Evolutionary conservation across 2,329 filamentous ascomycete species (phyloP).

Genomic region (Calonectria crousiana): DNA sequence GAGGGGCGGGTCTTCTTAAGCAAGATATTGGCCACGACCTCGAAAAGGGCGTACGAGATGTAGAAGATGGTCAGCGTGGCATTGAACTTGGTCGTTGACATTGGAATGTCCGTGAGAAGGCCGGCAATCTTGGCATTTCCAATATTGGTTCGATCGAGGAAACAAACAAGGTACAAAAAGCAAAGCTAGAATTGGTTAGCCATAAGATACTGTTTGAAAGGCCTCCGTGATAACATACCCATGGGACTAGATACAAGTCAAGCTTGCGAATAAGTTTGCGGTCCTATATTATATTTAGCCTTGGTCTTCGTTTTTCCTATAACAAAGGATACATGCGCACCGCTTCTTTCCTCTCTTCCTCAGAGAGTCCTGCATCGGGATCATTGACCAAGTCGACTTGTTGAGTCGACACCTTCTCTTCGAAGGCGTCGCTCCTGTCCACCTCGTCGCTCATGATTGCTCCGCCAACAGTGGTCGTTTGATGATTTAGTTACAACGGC

Average conservation of each 20-base stretch:
- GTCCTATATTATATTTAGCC: slow-evolving; percentile 59
- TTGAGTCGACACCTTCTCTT: slow-evolving; percentile 46
- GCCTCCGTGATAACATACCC: slow-evolving; percentile 50
- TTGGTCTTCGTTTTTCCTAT: not conserved
- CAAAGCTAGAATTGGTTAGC: slow-evolving; percentile 61
- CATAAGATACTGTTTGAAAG: not conserved
- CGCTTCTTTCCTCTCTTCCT: slow-evolving; percentile 71
- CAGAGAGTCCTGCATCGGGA: slow-evolving; percentile 72
- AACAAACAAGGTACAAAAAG: slow-evolving; percentile 79
- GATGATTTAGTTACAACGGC: not conserved
- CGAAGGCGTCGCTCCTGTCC: slow-evolving; percentile 46
- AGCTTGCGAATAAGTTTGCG: slow-evolving; percentile 72
- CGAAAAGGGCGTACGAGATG: slow-evolving; percentile 84
- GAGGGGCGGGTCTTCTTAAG: slow-evolving; percentile 82
- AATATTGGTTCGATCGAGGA: slow-evolving; percentile 83
- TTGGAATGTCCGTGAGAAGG: slow-evolving; percentile 67
- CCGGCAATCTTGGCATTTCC: slow-evolving; percentile 75
- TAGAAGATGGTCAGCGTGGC: slow-evolving; percentile 86
- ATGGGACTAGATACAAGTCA: slow-evolving; percentile 72
- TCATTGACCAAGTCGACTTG: slow-evolving; percentile 47
- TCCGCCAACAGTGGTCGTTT: not conserved
- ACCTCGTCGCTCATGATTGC: slow-evolving; percentile 50
- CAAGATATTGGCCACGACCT: slow-evolving; percentile 82
- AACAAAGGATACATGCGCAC: slow-evolving; percentile 57
- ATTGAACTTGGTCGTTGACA: slow-evolving; percentile 78